Evolutionary conservation across 306 rosid species (phyloP), one percentile per base, ranked within the genome.

Genomic region (Begonia peltatifolia): DNA sequence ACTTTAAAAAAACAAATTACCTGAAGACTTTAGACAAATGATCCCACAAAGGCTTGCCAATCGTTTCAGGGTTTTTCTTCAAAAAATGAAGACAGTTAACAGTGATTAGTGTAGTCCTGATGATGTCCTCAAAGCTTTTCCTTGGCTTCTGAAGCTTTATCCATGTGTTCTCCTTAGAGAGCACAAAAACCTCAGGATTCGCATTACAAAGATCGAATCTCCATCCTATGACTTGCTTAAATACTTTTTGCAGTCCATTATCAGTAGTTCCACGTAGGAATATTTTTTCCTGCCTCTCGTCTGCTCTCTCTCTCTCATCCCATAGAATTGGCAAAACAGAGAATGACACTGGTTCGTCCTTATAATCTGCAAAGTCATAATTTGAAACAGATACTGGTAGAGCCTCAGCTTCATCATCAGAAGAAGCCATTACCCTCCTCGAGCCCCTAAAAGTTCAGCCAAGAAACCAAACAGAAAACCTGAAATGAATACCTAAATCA

Each of bases 61-160:
- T 60, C 42, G 75, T 48, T 12, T 79, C 87, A 9, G 88, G 86
- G 72, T 71, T 73, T 66, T 70, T 74, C 68, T 42, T 76, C 41
- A 68, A 70, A 57, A 55, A 68, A 70, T 76, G 77, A 61, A 90
- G 73, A 58, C 73, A 80, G 15, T 83, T 70, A 63, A 90, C 63
- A 1, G 95, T 76, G 14, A 83, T 51, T 61, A 90, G 60, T 35
- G 79, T 53, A 52, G 86, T 65, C 74, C 92, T 76, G 55, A 90
- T 66, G 9, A 55, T 70, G 9, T 58, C 82, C 72, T 77, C 88
- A 22, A 70, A 90, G 65, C 87, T 73, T 64, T 80, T 86, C 68
- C 94, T 73, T 3, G 99, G 88, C 79, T 77, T 86, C 72, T 72
- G 71, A 62, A 90, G 92, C 57, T 63, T 74, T 51, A 83, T 61